Percentiles rank a stretch among this genome's conserved stretches.
Conservation (phyloP, 495 filamentous ascomycete species). For the Trichoderma reesei region DNA sequence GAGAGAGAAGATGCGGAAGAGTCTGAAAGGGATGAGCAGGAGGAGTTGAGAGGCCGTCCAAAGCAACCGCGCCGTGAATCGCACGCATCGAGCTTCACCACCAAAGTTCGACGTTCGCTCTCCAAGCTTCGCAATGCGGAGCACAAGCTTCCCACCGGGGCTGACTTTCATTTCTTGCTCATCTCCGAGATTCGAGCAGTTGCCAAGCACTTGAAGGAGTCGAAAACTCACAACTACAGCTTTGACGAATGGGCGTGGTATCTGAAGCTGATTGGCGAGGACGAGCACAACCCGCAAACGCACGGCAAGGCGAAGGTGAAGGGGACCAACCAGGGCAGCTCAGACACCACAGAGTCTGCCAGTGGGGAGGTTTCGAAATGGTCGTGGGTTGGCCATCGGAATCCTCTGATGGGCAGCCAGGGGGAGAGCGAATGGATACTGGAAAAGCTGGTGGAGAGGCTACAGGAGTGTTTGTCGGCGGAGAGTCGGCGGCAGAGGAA, state of each 20-base stretch:
- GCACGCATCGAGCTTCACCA: conserved; percentile 12
- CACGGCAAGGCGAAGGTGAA: conserved; percentile 25
- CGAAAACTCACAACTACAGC: conserved; percentile 56
- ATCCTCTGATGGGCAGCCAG: conserved; percentile 63
- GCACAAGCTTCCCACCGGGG: conserved; percentile 24
- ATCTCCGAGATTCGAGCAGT: conserved; percentile 60
- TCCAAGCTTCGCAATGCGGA: conserved; percentile 23
- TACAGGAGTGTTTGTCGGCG: conserved; percentile 44
- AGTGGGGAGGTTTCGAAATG: conserved; percentile 31
- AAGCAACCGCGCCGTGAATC: not conserved
- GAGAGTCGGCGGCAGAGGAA: conserved; percentile 8
- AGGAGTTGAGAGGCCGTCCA: not conserved
- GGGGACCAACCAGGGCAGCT: not conserved
- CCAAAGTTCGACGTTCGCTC: conserved; percentile 14
- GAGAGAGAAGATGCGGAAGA: not conserved
- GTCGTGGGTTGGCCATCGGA: conserved; percentile 68
- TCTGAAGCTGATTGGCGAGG: conserved; percentile 62
- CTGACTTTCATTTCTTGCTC: conserved; percentile 57
- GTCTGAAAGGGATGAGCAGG: not conserved
- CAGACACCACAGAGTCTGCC: not conserved
- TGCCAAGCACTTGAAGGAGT: conserved; percentile 49
- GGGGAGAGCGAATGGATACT: conserved; percentile 77
- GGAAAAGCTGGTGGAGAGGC: conserved; percentile 45
- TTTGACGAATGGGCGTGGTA: conserved; percentile 80
- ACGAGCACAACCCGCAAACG: conserved; percentile 41